Conservation (phyloP, 179 eudicot species). For the Camellia oleifera region DNA sequence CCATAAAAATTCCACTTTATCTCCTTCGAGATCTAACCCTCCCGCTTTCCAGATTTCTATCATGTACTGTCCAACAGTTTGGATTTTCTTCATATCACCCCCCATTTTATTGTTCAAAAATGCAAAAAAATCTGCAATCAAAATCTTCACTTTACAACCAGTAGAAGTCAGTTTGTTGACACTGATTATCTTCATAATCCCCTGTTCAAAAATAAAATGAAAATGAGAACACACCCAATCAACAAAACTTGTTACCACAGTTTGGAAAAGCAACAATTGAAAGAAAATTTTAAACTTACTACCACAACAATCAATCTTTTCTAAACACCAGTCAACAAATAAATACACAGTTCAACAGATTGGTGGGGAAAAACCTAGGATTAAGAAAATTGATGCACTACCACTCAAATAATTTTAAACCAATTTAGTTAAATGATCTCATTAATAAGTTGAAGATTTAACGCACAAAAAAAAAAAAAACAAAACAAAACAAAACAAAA, state of each 20-base stretch:
- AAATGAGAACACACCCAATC: background rate
- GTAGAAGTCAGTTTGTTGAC: slow-evolving; percentile 84
- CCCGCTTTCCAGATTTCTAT: slow-evolving; percentile 93
- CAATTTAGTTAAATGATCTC: background rate
- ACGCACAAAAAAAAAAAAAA: background rate
- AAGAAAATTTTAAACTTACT: background rate
- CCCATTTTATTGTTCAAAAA: slow-evolving; percentile 91
- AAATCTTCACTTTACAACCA: slow-evolving; percentile 84
- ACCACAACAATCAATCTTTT: too few relatives aligned
- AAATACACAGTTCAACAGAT: background rate
- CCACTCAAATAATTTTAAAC: background rate
- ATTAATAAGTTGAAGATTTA: background rate
- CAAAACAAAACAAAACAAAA: too few relatives aligned
- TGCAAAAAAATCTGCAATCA: slow-evolving; percentile 99
- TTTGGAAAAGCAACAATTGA: background rate
- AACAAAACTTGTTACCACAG: background rate
- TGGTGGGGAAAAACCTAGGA: background rate
- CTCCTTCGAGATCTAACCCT: slow-evolving; percentile 68
- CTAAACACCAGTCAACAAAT: background rate
- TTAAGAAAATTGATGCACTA: background rate
- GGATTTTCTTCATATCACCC: slow-evolving; percentile 83
- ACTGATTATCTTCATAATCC: slow-evolving; percentile 80
- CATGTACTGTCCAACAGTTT: slow-evolving; percentile 75
- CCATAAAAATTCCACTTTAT: slow-evolving; percentile 85
- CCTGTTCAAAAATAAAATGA: slow-evolving; percentile 40